Evolutionary conservation across 208 protist genomes (phyloP).

Genomic region (Acanthamoeba healyi): DNA sequence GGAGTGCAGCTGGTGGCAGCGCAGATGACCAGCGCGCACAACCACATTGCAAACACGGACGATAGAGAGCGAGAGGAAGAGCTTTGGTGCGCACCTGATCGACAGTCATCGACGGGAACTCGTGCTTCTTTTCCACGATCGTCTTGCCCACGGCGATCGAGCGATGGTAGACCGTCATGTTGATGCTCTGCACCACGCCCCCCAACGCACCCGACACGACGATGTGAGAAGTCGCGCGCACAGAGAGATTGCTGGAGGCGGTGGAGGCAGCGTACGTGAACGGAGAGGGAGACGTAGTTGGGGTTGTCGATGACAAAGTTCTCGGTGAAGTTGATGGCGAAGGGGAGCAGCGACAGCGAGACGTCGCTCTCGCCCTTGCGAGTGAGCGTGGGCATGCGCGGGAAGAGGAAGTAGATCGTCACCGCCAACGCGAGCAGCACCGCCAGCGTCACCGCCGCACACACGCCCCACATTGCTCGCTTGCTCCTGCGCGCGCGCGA

Average conservation of each 20-base stretch:
- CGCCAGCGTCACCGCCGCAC: not conserved
- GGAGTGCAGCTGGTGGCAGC: no score
- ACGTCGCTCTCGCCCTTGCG: conserved; percentile 18
- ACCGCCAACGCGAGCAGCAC: not conserved
- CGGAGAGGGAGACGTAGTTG: conserved; percentile 28
- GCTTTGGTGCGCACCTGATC: not conserved
- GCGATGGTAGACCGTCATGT: not conserved
- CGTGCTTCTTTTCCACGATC: not conserved
- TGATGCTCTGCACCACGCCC: not conserved
- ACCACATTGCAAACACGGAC: no score
- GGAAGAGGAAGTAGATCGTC: not conserved
- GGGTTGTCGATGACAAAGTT: conserved; percentile 14
- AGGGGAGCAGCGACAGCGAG: not conserved
- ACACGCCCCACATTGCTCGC: not conserved
- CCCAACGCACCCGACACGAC: no score
- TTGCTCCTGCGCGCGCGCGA: not conserved
- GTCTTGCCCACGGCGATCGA: conserved; percentile 1
- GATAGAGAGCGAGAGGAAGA: not conserved
- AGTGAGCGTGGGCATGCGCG: not conserved
- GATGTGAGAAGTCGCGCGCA: not conserved
- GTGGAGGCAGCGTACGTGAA: not conserved
- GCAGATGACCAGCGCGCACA: no score
- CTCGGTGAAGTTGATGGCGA: conserved; percentile 28
- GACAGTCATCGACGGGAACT: not conserved
- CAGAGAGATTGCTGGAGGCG: no score